These are phyloP conservation scores for Trypanosoma grayi DNA, from an alignment of 208 protist genomes.

Conservation along the genomic window DNA sequence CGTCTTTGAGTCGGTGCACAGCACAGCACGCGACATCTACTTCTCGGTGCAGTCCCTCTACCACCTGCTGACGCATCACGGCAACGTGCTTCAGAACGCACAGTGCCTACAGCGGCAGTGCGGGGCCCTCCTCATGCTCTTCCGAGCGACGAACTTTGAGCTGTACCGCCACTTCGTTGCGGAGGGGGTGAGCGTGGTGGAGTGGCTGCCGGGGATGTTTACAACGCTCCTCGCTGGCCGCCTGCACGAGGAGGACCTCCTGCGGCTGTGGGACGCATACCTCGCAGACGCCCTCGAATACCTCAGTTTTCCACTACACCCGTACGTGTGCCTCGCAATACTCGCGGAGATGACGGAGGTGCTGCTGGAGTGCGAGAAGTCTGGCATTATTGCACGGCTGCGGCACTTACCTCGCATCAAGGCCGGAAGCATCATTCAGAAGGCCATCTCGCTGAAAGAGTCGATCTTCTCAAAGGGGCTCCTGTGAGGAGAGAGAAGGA, in stretches of 20 bases:
- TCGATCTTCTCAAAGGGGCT: constrained; percentile 39
- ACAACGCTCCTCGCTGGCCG: constrained; percentile 60
- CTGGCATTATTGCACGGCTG: constrained; percentile 65
- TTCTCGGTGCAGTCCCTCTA: constrained; percentile 57
- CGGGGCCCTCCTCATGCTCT: constrained; percentile 77
- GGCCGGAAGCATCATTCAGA: constrained; percentile 55
- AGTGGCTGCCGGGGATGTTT: constrained; percentile 79
- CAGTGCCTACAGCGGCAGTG: constrained; percentile 66
- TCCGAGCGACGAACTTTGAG: constrained; percentile 55
- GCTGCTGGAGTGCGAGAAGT: constrained; percentile 75
- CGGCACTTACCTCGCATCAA: constrained; percentile 75
- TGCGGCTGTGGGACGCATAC: constrained; percentile 80
- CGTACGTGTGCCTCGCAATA: constrained; percentile 76
- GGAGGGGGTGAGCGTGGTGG: constrained; percentile 56
- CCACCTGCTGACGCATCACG: constrained; percentile 42
- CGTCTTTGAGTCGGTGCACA: constrained; percentile 51
- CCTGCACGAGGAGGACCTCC: constrained; percentile 69
- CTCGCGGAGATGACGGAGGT: constrained; percentile 78
- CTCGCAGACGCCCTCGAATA: constrained; percentile 54
- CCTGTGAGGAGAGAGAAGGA: constrained; percentile 3
- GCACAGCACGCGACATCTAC: constrained; percentile 60
- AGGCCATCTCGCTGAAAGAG: constrained; percentile 71
- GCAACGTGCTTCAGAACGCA: constrained; percentile 67
- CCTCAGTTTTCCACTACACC: constrained; percentile 64
- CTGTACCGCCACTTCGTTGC: constrained; percentile 80